Percentiles rank a stretch among this genome's conserved stretches.
phyloP scores from a whole-genome alignment of 2,329 filamentous ascomycete species.

The Furcasterigmium sp. region DNA sequence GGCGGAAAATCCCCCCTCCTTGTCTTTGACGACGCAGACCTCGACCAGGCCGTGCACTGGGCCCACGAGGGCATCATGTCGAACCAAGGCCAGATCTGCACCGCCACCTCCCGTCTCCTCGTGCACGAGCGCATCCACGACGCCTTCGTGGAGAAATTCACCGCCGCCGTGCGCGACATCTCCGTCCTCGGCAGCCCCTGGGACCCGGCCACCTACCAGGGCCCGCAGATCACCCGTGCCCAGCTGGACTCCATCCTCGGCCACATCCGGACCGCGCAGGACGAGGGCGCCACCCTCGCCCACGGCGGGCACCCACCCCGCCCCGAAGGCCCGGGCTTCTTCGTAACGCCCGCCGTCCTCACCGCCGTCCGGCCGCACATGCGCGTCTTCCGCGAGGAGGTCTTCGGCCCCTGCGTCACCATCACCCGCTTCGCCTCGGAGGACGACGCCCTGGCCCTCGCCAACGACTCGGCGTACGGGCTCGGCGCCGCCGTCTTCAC shows the following conservation, averaged over 20 bases:
- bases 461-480: slow-evolving; percentile 45
- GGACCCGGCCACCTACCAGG: slow-evolving; percentile 58
- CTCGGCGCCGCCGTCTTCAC: slow-evolving; percentile 54
- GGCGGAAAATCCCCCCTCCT: slow-evolving; percentile 57
- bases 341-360: slow-evolving; percentile 22
- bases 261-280: slow-evolving; percentile 60
- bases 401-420: slow-evolving; percentile 23
- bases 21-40: slow-evolving; percentile 55
- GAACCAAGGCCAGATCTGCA: slow-evolving; percentile 58
- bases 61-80: slow-evolving; percentile 38
- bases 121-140: slow-evolving; percentile 54
- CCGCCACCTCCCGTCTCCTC: slow-evolving; percentile 54
- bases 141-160: slow-evolving; percentile 57
- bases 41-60: slow-evolving; percentile 57
- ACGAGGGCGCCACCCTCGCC: slow-evolving; percentile 51
- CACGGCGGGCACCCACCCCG: slow-evolving; percentile 31
- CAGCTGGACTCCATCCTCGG: slow-evolving; percentile 61
- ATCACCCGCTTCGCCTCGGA: slow-evolving; percentile 23
- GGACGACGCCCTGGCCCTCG: slow-evolving; percentile 22
- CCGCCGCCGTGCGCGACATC: slow-evolving; percentile 46
- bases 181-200: slow-evolving; percentile 62
- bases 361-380: slow-evolving; percentile 19
- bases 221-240: slow-evolving; percentile 59
- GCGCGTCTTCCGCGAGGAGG: slow-evolving; percentile 21
- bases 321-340: slow-evolving; percentile 33